These are phyloP conservation scores for Colletotrichum sp. DNA, from an alignment of 2,329 filamentous ascomycete species.

Conservation along the genomic window DNA sequence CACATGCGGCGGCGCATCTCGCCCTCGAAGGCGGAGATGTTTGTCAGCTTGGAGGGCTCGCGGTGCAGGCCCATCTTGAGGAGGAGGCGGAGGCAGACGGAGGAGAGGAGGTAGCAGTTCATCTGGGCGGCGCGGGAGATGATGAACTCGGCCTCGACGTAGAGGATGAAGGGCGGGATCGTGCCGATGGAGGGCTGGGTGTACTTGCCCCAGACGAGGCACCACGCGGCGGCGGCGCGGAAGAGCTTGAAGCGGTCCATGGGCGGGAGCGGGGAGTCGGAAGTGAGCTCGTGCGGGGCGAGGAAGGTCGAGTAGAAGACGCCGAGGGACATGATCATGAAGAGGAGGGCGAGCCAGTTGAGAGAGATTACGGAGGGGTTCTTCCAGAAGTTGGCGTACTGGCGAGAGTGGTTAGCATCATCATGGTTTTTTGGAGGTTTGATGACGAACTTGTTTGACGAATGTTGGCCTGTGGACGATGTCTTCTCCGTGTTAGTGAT, in stretches of 20 bases:
- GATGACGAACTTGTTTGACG: constrained; percentile 39
- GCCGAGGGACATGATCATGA: constrained; percentile 49
- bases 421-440: background rate
- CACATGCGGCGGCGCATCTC: constrained; percentile 60
- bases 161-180: constrained; percentile 56
- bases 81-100: constrained; percentile 57
- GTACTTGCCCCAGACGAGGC: constrained; percentile 55
- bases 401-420: background rate
- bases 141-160: constrained; percentile 59
- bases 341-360: constrained; percentile 57
- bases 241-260: constrained; percentile 53
- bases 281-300: constrained; percentile 47
- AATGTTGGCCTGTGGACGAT: constrained; percentile 60
- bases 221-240: constrained; percentile 55
- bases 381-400: constrained; percentile 57
- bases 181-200: constrained; percentile 52
- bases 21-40: constrained; percentile 55
- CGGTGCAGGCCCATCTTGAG: constrained; percentile 65
- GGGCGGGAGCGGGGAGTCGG: constrained; percentile 40
- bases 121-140: constrained; percentile 55
- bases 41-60: constrained; percentile 56
- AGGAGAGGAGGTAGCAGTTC: constrained; percentile 58
- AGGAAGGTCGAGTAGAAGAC: constrained; percentile 49
- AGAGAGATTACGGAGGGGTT: constrained; percentile 41
- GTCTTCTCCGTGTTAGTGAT: constrained; percentile 37